Percentiles rank a stretch among this genome's conserved stretches.
Evolutionary conservation across 1,284 basidiomycete genomes (phyloP).

Genomic region (Leccinum fallax): DNA sequence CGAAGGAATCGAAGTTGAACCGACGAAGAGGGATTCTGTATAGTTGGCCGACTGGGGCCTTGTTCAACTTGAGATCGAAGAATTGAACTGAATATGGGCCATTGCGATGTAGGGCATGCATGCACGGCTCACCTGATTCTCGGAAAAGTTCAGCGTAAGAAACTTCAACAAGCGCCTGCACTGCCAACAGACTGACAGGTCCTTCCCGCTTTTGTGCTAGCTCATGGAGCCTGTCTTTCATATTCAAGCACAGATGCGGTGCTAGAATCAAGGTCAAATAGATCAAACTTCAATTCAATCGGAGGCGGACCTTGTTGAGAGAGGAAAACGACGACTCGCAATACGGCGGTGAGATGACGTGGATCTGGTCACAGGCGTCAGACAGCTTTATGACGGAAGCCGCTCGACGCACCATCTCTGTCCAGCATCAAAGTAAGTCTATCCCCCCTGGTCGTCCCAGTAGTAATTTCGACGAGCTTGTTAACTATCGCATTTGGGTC

Average conservation of each 20-base stretch:
- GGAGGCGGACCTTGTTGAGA: background rate
- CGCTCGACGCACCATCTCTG: conserved; percentile 5
- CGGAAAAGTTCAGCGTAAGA: conserved; percentile 11
- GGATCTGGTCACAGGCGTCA: background rate
- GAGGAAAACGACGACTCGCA: background rate
- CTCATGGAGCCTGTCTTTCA: conserved; percentile 13
- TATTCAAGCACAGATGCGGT: conserved; percentile 11
- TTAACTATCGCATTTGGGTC: conserved; percentile 12
- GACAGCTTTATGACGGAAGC: background rate
- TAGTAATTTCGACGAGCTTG: conserved; percentile 4
- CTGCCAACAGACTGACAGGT: conserved; percentile 12
- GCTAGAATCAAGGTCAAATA: background rate
- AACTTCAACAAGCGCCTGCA: conserved; percentile 17
- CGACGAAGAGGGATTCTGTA: background rate
- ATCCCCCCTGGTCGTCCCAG: background rate
- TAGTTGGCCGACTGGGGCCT: background rate
- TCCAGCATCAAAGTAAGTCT: conserved; percentile 14
- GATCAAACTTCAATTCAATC: background rate
- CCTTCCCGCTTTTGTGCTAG: conserved; percentile 11
- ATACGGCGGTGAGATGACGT: background rate
- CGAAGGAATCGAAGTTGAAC: conserved; percentile 8
- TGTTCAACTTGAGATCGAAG: background rate
- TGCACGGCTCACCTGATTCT: conserved; percentile 11
- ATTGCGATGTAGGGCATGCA: background rate
- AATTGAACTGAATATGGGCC: background rate